A percentile compares a stretch with the other conserved stretches of the same genome.
Evolutionary conservation across 257 asterid species (phyloP).

Genomic region (Lithospermum erythrorhizon): DNA sequence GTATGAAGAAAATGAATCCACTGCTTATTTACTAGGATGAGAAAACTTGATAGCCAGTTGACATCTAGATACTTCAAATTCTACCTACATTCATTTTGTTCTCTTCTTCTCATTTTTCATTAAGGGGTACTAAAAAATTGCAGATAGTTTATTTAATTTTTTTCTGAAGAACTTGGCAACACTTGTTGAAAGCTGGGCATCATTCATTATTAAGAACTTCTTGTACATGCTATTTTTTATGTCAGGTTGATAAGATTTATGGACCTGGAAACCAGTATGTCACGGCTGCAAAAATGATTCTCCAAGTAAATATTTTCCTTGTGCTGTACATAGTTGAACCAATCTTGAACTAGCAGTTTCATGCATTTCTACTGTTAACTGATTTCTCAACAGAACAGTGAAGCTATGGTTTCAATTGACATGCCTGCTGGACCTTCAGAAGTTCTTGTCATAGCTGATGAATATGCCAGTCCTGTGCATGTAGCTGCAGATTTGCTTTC

Average conservation of each 20-base stretch:
- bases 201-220: neutral
- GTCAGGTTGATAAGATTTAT: constrained; percentile 80
- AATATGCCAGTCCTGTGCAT: constrained; percentile 75
- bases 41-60: neutral
- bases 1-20: too few relatives aligned
- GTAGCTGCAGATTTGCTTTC: constrained; percentile 94
- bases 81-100: neutral
- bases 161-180: neutral
- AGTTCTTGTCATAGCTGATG: constrained; percentile 93
- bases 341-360: neutral
- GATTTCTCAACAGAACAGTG: constrained; percentile 68
- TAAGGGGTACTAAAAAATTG: too few relatives aligned
- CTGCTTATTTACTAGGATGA: too few relatives aligned
- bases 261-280: constrained; percentile 99
- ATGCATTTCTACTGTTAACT: neutral
- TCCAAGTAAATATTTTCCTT: constrained; percentile 40
- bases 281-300: constrained; percentile 96
- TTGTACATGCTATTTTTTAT: constrained; percentile 1
- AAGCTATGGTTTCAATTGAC: constrained; percentile 93
- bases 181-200: neutral
- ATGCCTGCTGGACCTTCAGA: constrained; percentile 99
- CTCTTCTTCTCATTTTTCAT: neutral
- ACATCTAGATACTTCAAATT: neutral
- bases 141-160: neutral
- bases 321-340: neutral